Conservation (phyloP, 2,329 filamentous ascomycete species). For the Apiospora pterosperma region DNA sequence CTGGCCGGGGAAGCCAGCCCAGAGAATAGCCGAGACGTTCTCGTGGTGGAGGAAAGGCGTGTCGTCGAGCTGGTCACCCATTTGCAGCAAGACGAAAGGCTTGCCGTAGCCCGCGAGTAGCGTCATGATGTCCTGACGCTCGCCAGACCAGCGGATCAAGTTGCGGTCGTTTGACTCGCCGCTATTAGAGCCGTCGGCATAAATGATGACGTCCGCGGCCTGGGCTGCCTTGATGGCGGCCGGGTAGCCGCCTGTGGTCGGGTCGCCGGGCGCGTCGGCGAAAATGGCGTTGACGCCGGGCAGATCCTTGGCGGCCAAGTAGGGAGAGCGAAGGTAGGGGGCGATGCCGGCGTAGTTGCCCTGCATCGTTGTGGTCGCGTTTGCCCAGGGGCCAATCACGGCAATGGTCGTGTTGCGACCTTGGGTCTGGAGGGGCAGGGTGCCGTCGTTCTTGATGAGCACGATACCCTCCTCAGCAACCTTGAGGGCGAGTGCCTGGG, state of each 20-base stretch:
- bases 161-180: slow-evolving; percentile 48
- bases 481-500: slow-evolving; percentile 19
- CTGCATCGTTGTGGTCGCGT: slow-evolving; percentile 21
- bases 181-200: slow-evolving; percentile 49
- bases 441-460: slow-evolving; percentile 23
- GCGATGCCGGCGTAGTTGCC: slow-evolving; percentile 46
- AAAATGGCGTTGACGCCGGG: slow-evolving; percentile 44
- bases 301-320: slow-evolving; percentile 47
- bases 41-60: slow-evolving; percentile 38
- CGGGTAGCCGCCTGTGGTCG: slow-evolving; percentile 26
- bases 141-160: slow-evolving; percentile 46
- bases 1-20: slow-evolving; percentile 51
- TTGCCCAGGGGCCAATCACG: slow-evolving; percentile 22
- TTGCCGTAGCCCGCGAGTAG: slow-evolving; percentile 35
- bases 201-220: slow-evolving; percentile 49
- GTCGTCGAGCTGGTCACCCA: slow-evolving; percentile 46
- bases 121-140: slow-evolving; percentile 48
- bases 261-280: slow-evolving; percentile 25
- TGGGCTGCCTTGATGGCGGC: slow-evolving; percentile 34
- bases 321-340: slow-evolving; percentile 51
- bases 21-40: slow-evolving; percentile 43
- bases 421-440: slow-evolving; percentile 15
- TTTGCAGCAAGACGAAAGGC: slow-evolving; percentile 47
- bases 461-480: slow-evolving; percentile 23
- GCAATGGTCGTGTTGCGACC: slow-evolving; percentile 16